phyloP scores from a whole-genome alignment of 1,139 yeast species.

The Pichia sp. region DNA sequence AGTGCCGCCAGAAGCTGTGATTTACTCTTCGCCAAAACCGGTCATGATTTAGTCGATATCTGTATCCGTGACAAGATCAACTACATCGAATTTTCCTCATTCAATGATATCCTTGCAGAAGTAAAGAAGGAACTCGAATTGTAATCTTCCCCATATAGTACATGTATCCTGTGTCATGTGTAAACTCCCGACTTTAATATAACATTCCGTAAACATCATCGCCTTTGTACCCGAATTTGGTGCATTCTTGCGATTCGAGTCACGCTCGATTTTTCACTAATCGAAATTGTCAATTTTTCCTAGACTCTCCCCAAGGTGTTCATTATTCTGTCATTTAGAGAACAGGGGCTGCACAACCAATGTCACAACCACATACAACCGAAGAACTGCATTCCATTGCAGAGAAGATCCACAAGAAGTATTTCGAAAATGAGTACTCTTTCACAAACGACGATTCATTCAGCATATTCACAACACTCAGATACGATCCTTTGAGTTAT shows the following conservation, averaged over 20 bases:
- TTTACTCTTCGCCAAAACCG: conserved; percentile 87
- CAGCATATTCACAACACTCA: conserved; percentile 56
- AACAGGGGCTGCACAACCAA: neutral
- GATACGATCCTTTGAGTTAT: conserved; percentile 65
- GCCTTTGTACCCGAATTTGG: too few species aligned
- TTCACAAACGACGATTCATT: neutral
- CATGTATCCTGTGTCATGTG: too few species aligned
- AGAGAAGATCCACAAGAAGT: neutral
- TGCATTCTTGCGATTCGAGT: too few species aligned
- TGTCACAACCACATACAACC: neutral
- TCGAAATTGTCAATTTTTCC: too few species aligned
- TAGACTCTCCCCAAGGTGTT: too few species aligned
- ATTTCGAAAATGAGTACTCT: neutral
- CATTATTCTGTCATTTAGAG: too few species aligned
- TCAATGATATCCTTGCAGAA: conserved; percentile 64
- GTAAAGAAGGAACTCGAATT: conserved; percentile 34
- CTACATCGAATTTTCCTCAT: conserved; percentile 76
- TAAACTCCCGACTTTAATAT: too few species aligned
- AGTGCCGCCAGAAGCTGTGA: conserved; percentile 96
- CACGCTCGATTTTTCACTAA: too few species aligned
- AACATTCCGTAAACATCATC: too few species aligned
- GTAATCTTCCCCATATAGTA: neutral
- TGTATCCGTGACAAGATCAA: conserved; percentile 82
- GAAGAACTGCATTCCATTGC: conserved; percentile 1
- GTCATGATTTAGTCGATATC: conserved; percentile 83